Conservation (phyloP, 768 basidiomycete species). For the Suillus subluteus region DNA sequence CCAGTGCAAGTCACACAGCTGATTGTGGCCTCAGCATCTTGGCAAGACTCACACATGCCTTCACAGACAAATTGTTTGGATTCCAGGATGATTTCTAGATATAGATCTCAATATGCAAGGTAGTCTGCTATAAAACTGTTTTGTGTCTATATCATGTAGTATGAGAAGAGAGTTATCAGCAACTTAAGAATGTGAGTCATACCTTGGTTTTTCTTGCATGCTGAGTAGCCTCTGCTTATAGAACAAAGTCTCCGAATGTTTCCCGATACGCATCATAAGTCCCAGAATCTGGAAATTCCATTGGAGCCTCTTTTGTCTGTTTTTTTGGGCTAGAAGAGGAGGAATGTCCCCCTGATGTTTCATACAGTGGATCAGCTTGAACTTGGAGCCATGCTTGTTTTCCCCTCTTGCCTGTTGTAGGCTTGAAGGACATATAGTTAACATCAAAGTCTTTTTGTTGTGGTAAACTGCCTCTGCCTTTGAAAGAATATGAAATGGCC, state of each 20-base stretch:
- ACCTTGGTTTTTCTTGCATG: constrained; percentile 2
- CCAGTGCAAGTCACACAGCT: constrained; percentile 9
- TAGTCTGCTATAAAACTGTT: constrained; percentile 12
- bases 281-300: not conserved
- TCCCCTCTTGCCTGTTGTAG: not conserved
- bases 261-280: not conserved
- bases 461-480: not conserved
- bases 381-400: not conserved
- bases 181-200: not conserved
- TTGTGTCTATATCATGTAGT: constrained; percentile 7
- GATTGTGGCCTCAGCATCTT: constrained; percentile 3
- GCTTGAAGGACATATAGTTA: not conserved
- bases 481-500: not conserved
- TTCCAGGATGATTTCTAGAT: constrained; percentile 7
- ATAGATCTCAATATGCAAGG: not conserved
- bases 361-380: not conserved
- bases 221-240: not conserved
- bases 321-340: not conserved
- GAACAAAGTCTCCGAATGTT: not conserved
- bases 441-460: constrained; percentile 1
- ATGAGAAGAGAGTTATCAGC: not conserved
- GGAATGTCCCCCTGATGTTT: not conserved
- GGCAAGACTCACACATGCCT: constrained; percentile 6
- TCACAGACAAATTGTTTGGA: not conserved
- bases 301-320: not conserved